Evolutionary conservation across 768 basidiomycete species (phyloP), one percentile per base, ranked within the genome.

Genomic region (Tricholoma matsutake): DNA sequence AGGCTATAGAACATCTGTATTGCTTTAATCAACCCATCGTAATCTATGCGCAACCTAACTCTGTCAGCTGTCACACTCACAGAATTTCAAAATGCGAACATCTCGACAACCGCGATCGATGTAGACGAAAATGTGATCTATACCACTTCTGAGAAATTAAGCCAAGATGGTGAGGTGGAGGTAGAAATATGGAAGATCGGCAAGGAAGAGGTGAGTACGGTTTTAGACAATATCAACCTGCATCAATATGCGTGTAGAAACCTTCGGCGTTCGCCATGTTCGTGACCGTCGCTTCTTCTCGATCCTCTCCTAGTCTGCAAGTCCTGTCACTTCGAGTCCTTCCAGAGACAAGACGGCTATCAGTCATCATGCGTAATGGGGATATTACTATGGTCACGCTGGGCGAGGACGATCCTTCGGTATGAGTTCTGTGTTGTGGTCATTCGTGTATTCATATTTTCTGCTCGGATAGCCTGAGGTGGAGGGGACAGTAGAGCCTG

Each of bases 401-500:
- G 51, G 79, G 85, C 57, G 79, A 86, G 56, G 29, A 53, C 7
- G 76, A 82, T 41, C 68, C 80, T 41, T 61, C 73, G 58, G 84
- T 88, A 80, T 74, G 25, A 56, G 11, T 18, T 59, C 51, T 29
- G 25, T n/a, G 18, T 43, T 32, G 20, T 18, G 56, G 54, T 41
- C 52, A 43, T 56, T 54, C 60, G 69, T 71, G 63, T 69, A n/a
- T 37, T 10, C 64, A 64, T 60, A 60, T 62, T 56, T 51, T 56
- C 63, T 52, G 47, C 29, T 35, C n/a, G 16, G 54, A 58, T 32
- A 92, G 89, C 75, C 84, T 47, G 92, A 96, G 64, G 82, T 94
- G 13, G 88, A 96, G 58, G 96, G 96, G 14, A 87, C 88, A 0
- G 85, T 98, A 6, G 96, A 97, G 58, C 79, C 86, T 10, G 94